Evolutionary conservation across 1,139 yeast species (phyloP), one percentile per base, ranked within the genome.

Genomic region (Candida tunisiensis): DNA sequence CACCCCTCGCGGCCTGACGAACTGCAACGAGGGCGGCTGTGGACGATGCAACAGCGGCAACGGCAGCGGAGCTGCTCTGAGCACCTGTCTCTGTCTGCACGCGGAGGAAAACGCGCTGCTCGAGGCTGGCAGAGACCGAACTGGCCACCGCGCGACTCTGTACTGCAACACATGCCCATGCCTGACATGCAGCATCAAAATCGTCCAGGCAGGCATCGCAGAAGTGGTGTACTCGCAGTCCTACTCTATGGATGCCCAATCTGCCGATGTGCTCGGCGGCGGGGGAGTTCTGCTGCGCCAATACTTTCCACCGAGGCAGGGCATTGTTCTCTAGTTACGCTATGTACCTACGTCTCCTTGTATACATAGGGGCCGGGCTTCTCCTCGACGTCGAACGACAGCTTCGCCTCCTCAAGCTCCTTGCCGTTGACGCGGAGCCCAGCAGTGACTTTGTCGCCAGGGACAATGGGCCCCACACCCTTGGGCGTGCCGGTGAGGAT

Each of bases 121-220:
- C 29, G 98, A 88, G 48, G 80, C 95, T 8, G 98, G 98, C 1
- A 62, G 95, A 36, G 93, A 79, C 38, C 59, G 98, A 33, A 68
- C 83, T 12, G 75, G 79, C n/a, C 42, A 47, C 3, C 52, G 52
- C 21, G 65, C 74, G 3, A 73, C 69, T 0, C 53, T 88, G 31
- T 88, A 88, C 51, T 91, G 98, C 53, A 88, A 88, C 48, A 88
- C 98, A 0, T 88, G 96, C 45, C 99, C 99, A 0, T 91, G 99
- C 47, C 58, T 88, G 34, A 91, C 98, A 0, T 88, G 99, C 49
- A 73, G 93, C 5, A 82, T 88, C 26, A 88, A 88, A 53, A 85
- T 88, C 29, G 93, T 83, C 7, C 99, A 88, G 51, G 65, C 79
- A 39, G 98, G 98, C 1, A 74, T 88, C 27, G 62, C 60, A 18